These are phyloP conservation scores for Globisporangium mamillatum DNA, from an alignment of 352 stramenopile genomes.

Conservation along the genomic window DNA sequence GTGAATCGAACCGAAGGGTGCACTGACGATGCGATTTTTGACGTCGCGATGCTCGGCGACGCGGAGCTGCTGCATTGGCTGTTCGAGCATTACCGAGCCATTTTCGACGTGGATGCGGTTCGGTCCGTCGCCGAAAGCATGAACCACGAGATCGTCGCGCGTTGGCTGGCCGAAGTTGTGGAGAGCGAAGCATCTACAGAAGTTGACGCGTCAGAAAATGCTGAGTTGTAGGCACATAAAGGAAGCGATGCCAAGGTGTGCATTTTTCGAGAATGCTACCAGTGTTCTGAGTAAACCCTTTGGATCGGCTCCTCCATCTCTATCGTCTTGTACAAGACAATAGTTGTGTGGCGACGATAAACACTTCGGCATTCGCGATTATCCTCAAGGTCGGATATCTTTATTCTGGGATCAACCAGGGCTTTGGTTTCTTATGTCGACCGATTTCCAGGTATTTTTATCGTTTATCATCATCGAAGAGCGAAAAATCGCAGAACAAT, in stretches of 20 bases:
- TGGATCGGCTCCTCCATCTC: neutral
- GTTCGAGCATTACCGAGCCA: constrained; percentile 5
- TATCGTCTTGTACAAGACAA: neutral
- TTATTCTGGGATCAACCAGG: neutral
- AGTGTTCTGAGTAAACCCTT: neutral
- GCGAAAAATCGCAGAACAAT: neutral
- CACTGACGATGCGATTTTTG: neutral
- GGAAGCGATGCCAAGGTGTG: neutral
- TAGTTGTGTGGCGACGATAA: neutral
- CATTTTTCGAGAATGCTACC: neutral
- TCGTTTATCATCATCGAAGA: neutral
- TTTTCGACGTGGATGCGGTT: constrained; percentile 1
- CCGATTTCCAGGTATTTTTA: neutral
- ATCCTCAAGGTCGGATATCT: neutral
- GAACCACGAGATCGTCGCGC: neutral
- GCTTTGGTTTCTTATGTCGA: neutral
- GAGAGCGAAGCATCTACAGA: neutral
- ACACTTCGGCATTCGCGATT: neutral
- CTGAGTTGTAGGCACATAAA: neutral
- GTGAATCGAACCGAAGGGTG: neutral
- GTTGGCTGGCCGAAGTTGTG: neutral
- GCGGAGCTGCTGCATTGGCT: constrained; percentile 5
- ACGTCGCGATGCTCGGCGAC: neutral
- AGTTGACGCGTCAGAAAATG: neutral
- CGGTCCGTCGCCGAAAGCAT: neutral